A percentile compares a stretch with the other conserved stretches of the same genome.
phyloP scores from a whole-genome alignment of 306 rosid genomes.

The Cucumis sativus region DNA sequence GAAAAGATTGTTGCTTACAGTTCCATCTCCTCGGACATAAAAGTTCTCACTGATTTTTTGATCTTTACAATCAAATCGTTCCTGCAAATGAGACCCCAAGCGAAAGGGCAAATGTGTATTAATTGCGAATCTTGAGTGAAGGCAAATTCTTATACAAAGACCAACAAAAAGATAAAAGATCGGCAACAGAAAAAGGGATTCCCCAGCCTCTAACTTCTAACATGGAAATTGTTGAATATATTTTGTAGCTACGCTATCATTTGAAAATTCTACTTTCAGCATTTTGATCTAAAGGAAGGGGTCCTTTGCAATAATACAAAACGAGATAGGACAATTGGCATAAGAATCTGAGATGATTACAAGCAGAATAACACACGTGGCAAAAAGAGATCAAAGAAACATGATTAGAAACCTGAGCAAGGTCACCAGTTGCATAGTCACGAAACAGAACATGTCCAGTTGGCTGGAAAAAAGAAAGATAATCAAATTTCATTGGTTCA shows the following conservation, averaged over 20 bases:
- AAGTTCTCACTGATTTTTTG: slow-evolving; percentile 81
- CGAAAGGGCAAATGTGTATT: not conserved
- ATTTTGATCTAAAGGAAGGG: not conserved
- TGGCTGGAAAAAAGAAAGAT: slow-evolving; percentile 42
- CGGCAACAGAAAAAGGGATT: not conserved
- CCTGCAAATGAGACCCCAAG: slow-evolving; percentile 31
- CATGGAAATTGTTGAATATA: not conserved
- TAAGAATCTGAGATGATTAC: not conserved
- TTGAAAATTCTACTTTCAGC: not conserved
- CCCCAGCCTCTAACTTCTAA: not conserved
- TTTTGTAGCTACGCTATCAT: not conserved
- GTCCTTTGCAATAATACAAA: not conserved
- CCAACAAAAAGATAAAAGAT: not conserved
- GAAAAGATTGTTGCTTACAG: slow-evolving; percentile 44
- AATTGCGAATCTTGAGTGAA: not conserved
- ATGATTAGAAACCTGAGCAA: slow-evolving; percentile 68
- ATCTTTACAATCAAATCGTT: slow-evolving; percentile 76
- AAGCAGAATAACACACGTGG: not conserved
- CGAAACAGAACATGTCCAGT: slow-evolving; percentile 66
- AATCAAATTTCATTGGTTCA: slow-evolving; percentile 10
- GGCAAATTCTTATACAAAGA: not conserved
- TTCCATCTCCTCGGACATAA: slow-evolving; percentile 90
- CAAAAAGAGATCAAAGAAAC: not conserved
- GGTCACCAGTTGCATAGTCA: slow-evolving; percentile 91
- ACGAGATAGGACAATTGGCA: not conserved